These are phyloP conservation scores for Linnemannia hyalina DNA, from an alignment of 192 early-diverging fungal genomes.

Conservation along the genomic window DNA sequence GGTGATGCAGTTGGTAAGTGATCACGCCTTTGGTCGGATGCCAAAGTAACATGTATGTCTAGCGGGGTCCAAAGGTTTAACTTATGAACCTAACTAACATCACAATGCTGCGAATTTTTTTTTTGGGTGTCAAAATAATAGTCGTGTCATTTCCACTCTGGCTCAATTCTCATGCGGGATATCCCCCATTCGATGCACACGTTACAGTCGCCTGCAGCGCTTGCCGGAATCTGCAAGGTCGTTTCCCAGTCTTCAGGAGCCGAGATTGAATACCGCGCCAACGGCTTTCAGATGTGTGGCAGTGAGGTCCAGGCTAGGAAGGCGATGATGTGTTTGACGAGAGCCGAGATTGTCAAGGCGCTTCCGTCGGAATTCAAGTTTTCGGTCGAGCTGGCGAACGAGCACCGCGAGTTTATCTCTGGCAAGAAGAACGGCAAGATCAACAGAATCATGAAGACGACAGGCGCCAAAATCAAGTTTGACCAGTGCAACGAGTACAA, in stretches of 20 bases:
- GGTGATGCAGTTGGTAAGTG: slow-evolving; percentile 76
- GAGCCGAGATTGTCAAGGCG: slow-evolving; percentile 63
- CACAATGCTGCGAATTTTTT: not conserved
- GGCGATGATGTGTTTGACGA: slow-evolving; percentile 70
- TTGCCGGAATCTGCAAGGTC: slow-evolving; percentile 51
- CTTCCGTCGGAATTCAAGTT: slow-evolving; percentile 73
- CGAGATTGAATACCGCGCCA: slow-evolving; percentile 72
- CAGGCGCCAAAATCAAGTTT: slow-evolving; percentile 78
- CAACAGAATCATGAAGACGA: slow-evolving; percentile 85
- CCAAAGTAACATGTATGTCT: not conserved
- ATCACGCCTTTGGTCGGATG: not conserved
- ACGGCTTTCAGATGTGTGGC: slow-evolving; percentile 81
- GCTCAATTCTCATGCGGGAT: slow-evolving; percentile 43
- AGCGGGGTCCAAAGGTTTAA: not conserved
- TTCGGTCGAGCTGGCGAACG: slow-evolving; percentile 79
- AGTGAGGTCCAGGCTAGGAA: slow-evolving; percentile 69
- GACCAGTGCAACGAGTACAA: slow-evolving; percentile 80
- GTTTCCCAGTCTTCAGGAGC: slow-evolving; percentile 69
- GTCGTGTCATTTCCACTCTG: slow-evolving; percentile 56
- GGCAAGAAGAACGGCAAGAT: slow-evolving; percentile 93
- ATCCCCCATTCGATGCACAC: slow-evolving; percentile 19
- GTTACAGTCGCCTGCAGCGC: slow-evolving; percentile 43
- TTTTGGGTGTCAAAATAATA: not conserved
- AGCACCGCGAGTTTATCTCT: slow-evolving; percentile 89
- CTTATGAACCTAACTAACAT: not conserved